Evolutionary conservation across 306 rosid genomes (phyloP), one percentile per base, ranked within the genome.

Genomic region (Geum urbanum): DNA sequence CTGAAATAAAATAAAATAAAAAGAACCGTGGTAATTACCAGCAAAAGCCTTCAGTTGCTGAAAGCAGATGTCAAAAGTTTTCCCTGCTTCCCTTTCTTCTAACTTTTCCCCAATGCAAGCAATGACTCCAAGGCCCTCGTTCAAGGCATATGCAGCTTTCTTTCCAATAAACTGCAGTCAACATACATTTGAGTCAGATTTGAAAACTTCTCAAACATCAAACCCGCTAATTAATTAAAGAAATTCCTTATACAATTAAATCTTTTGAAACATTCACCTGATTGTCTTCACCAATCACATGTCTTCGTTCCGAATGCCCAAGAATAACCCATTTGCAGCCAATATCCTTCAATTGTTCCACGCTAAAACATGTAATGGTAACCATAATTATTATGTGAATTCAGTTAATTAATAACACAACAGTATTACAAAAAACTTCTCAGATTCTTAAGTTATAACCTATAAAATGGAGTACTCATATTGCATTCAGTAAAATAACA

Each of bases 281-380:
- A 68, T 95, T 86, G 48, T 87, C 88, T 89, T 95, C 99, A 79
- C 99, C 99, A 69, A 95, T 86, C 48, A 95, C 20, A 77, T 95
- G 99, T 70, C 99, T 88, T 61, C 99, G 84, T 74, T 95, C 99
- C 39, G 99, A 95, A 79, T 95, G 99, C 70, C 99, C 99, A 57
- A 95, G 99, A 81, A 95, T 85, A 76, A 95, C 96, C 99, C 99
- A 95, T 82, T 86, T 89, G 90, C 76, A 50, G 54, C 99, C 99
- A 55, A 82, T 72, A 83, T 95, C 99, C 77, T 89, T 95, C 73
- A 95, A 74, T 82, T 95, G 99, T 74, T 95, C 99, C 73, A 82
- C 99, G 47, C 99, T 95, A 70, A 75, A 80, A 72, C 63, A 66
- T 39, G 45, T 32, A 66, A 74, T 20, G 66, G 65, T n/a, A 79